Evolutionary conservation across 331 rosid genomes (phyloP), one percentile per base, ranked within the genome.

Genomic region (Malus hybrid): DNA sequence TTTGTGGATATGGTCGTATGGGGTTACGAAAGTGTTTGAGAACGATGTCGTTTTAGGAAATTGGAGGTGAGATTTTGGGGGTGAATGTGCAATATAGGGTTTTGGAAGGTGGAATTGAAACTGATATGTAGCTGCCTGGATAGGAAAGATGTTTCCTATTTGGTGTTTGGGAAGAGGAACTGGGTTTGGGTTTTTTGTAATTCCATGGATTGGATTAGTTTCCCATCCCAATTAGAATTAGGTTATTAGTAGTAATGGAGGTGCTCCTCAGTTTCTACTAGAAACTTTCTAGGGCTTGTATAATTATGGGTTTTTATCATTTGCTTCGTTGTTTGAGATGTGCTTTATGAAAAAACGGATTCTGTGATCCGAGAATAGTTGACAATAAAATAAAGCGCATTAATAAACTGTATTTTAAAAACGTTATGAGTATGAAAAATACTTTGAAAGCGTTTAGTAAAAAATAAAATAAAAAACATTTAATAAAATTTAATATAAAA

Each of bases 51-150:
- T 36, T 73, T 65, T 24, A 1, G 13, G 2, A 24, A 16, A 52
- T 52, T 52, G 57, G 15, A 28, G 22, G 18, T 36, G 57, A 28
- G 18, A 50, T 50, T 50, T 50, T 50, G 20, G 20, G n/a, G 56
- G 56, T 6, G 7, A 87, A 90, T 72, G 88, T 80, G 1, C 46
- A 39, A 39, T 10, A 0, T 39, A 39, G 46, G 12, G 46, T 10
- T 39, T 39, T 39, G 46, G 13, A 39, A 10, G 46, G 46, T 39
- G 46, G 13, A 10, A 3, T 10, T 39, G 46, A 39, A 39, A 10
- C 46, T 39, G 46, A 39, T 39, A 50, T 15, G n/a, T 50, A 15
- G n/a, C 56, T 6, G 56, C 19, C 6, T 50, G 19, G n/a, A 16
- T 6, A 2, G n/a, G 56, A 16, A 50, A 18, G 18, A 52, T 16